Conservation (phyloP, 208 protist genomes). For the Acanthamoeba lenticulata region DNA sequence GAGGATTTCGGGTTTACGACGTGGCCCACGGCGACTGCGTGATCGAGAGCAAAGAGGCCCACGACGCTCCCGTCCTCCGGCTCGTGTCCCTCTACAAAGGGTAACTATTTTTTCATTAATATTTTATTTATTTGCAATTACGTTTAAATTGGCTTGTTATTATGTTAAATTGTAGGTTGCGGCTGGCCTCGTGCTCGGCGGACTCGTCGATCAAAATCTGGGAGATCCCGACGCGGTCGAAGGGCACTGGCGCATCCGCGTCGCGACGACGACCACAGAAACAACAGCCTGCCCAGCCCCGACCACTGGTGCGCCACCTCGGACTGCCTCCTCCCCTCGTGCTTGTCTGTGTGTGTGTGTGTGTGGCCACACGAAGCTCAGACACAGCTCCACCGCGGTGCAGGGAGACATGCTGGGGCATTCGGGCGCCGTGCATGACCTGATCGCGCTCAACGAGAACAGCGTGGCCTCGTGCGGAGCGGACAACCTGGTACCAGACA, state of each 20-base stretch:
- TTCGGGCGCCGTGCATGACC: slow-evolving; percentile 6
- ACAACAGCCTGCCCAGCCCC: background rate
- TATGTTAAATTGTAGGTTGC: background rate
- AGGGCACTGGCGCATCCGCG: background rate
- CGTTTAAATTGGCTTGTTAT: background rate
- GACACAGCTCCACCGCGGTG: background rate
- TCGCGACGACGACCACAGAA: background rate
- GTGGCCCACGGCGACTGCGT: slow-evolving; percentile 10
- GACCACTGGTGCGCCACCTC: background rate
- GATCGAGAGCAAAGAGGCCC: slow-evolving; percentile 23
- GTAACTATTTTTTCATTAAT: background rate
- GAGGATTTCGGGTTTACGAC: slow-evolving; percentile 63
- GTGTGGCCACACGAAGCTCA: too few relatives aligned
- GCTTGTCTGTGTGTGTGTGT: background rate
- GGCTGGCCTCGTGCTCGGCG: slow-evolving; percentile 39
- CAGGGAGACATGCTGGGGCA: slow-evolving; percentile 58
- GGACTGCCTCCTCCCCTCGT: too few relatives aligned
- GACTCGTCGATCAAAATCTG: slow-evolving; percentile 63
- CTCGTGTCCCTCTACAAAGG: slow-evolving; percentile 53
- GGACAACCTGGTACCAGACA: slow-evolving; percentile 1
- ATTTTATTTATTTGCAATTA: background rate
- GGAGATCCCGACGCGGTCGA: background rate
- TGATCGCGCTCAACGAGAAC: slow-evolving; percentile 7
- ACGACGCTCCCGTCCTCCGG: slow-evolving; percentile 15
- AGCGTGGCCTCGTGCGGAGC: slow-evolving; percentile 1